These are phyloP conservation scores for Trametes meyenii DNA, from an alignment of 768 basidiomycete species.

Conservation along the genomic window DNA sequence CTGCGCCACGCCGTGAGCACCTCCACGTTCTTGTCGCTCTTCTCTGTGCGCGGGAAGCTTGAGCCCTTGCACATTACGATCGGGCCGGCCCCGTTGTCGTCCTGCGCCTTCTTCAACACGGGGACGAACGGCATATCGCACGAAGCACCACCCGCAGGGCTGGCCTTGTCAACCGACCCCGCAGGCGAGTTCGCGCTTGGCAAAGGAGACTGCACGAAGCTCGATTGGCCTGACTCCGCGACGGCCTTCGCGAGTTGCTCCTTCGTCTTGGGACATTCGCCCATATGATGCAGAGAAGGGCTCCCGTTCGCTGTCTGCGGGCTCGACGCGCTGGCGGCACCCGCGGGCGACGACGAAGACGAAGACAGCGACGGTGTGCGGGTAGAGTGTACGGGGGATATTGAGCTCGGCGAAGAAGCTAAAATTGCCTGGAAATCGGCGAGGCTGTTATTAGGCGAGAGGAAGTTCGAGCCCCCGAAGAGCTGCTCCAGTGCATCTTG, in stretches of 20 bases:
- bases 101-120: constrained; percentile 38
- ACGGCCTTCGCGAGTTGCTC: constrained; percentile 56
- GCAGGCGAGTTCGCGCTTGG: constrained; percentile 26
- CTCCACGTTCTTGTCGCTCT: constrained; percentile 75
- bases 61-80: constrained; percentile 68
- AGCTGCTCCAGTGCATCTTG: constrained; percentile 47
- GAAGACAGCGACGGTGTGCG: constrained; percentile 26
- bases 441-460: constrained; percentile 32
- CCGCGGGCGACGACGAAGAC: constrained; percentile 23
- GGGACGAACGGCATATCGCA: constrained; percentile 33
- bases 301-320: constrained; percentile 30
- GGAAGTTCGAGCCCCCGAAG: constrained; percentile 46
- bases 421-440: constrained; percentile 40
- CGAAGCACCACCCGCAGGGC: constrained; percentile 5
- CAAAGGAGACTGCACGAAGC: constrained; percentile 45
- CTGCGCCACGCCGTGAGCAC: constrained; percentile 79
- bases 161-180: constrained; percentile 1
- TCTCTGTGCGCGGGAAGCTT: constrained; percentile 66
- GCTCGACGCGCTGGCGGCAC: constrained; percentile 5
- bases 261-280: constrained; percentile 57
- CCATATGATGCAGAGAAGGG: constrained; percentile 22
- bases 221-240: constrained; percentile 56
- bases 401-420: constrained; percentile 38
- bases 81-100: constrained; percentile 39
- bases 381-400: constrained; percentile 53